These are phyloP conservation scores for Raphanus sativus DNA, from an alignment of 345 rosid species.

Conservation along the genomic window DNA sequence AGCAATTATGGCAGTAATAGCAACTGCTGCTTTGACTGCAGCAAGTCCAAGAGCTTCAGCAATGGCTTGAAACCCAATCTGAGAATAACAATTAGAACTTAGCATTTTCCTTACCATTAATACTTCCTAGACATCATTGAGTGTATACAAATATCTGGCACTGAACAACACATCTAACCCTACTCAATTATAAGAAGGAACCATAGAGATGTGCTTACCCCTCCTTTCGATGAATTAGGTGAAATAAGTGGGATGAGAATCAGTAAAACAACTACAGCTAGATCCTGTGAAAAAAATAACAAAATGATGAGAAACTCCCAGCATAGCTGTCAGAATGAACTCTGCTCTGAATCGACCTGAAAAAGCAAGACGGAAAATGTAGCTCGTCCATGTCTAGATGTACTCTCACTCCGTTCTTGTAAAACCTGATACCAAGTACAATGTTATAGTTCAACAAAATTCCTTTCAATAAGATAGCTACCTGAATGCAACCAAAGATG, in stretches of 20 bases:
- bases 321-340: slow-evolving; percentile 3
- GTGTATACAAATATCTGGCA: slow-evolving; percentile 7
- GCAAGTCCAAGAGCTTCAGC: slow-evolving; percentile 99
- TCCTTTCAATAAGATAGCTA: neutral
- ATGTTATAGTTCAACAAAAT: slow-evolving; percentile 16
- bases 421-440: slow-evolving; percentile 64
- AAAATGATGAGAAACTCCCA: slow-evolving; percentile 27
- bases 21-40: slow-evolving; percentile 92
- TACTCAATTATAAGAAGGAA: slow-evolving; percentile 64
- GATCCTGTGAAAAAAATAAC: slow-evolving; percentile 59
- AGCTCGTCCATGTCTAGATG: slow-evolving; percentile 99
- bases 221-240: slow-evolving; percentile 98
- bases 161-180: slow-evolving; percentile 11
- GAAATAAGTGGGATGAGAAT: slow-evolving; percentile 98
- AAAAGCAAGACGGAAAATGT: slow-evolving; percentile 96
- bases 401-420: slow-evolving; percentile 98
- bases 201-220: slow-evolving; percentile 56
- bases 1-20: slow-evolving; percentile 91
- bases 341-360: slow-evolving; percentile 58
- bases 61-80: slow-evolving; percentile 97
- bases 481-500: slow-evolving; percentile 15
- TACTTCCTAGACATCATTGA: slow-evolving; percentile 1
- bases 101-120: slow-evolving; percentile 4
- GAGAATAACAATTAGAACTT: slow-evolving; percentile 40
- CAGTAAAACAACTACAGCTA: slow-evolving; percentile 95